Percentiles rank a stretch among this genome's conserved stretches.
These are phyloP conservation scores for Flueggea neowawraea DNA, from an alignment of 441 rosid genomes.

Conservation along the genomic window DNA sequence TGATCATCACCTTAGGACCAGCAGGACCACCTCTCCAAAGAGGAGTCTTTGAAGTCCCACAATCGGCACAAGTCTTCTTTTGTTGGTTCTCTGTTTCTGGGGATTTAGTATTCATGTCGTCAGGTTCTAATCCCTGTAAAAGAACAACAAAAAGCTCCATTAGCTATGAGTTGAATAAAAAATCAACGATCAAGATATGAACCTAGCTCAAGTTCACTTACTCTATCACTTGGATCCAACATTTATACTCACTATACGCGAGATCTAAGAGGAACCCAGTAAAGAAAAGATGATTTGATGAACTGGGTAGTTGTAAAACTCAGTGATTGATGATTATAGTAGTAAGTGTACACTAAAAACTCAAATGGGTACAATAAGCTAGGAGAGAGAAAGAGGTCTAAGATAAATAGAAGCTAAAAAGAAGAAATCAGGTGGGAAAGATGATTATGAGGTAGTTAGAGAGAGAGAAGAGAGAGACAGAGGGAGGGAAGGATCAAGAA, in stretches of 20 bases:
- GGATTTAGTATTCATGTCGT: slow-evolving; percentile 34
- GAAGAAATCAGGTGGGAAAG: too few species aligned
- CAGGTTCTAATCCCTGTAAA: slow-evolving; percentile 50
- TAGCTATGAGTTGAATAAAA: slow-evolving; percentile 9
- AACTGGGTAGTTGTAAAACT: neutral
- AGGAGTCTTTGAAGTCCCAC: slow-evolving; percentile 87
- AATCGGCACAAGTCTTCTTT: slow-evolving; percentile 82
- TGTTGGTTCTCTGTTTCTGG: slow-evolving; percentile 30
- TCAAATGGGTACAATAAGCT: neutral
- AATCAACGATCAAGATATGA: slow-evolving; percentile 9
- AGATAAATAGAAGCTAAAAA: too few species aligned
- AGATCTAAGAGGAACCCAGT: slow-evolving; percentile 28
- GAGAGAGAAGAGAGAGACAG: neutral
- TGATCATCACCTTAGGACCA: slow-evolving; percentile 71
- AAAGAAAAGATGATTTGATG: neutral
- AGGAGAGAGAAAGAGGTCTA: neutral
- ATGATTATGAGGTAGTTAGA: too few species aligned
- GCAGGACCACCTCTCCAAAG: slow-evolving; percentile 98
- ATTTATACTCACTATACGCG: slow-evolving; percentile 15
- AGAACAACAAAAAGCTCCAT: neutral
- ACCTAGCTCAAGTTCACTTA: slow-evolving; percentile 27
- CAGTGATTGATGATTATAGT: neutral
- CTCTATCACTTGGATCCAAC: slow-evolving; percentile 50
- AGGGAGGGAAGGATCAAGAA: neutral
- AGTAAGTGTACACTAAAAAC: neutral